phyloP scores from a whole-genome alignment of 2,329 filamentous ascomycete species.

The Fusarium ambrosium region DNA sequence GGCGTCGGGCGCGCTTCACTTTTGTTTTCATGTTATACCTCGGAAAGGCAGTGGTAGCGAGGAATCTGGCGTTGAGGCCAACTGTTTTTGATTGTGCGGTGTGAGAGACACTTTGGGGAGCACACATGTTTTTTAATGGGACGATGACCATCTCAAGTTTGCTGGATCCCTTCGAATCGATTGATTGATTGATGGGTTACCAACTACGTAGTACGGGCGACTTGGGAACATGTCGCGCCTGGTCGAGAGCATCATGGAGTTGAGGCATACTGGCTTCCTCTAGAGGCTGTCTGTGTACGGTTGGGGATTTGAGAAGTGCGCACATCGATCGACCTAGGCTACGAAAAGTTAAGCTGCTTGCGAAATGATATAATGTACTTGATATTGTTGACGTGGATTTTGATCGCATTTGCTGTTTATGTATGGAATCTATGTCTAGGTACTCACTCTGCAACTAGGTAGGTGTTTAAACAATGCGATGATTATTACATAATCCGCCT shows the following conservation, averaged over 20 bases:
- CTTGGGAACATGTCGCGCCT: background rate
- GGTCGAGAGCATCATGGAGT: background rate
- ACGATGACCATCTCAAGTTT: slow-evolving; percentile 18
- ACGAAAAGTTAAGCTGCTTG: slow-evolving; percentile 46
- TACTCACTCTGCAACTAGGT: background rate
- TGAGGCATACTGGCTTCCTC: background rate
- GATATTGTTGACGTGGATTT: slow-evolving; percentile 4
- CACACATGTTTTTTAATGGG: slow-evolving; percentile 33
- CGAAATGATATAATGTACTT: slow-evolving; percentile 41
- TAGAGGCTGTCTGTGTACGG: background rate
- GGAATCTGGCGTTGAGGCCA: slow-evolving; percentile 43
- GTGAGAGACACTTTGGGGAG: slow-evolving; percentile 20
- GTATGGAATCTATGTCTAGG: background rate
- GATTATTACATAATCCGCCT: background rate
- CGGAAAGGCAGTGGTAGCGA: slow-evolving; percentile 36
- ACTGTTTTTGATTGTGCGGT: slow-evolving; percentile 28
- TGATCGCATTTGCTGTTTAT: background rate
- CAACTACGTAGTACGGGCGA: background rate
- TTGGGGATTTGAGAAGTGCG: slow-evolving; percentile 1
- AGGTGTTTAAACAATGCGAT: background rate
- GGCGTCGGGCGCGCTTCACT: slow-evolving; percentile 37
- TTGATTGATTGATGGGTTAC: background rate
- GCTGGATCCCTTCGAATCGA: background rate
- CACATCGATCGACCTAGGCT: slow-evolving; percentile 14
- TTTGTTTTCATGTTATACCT: slow-evolving; percentile 47